Evolutionary conservation across 352 stramenopile genomes (phyloP).

Genomic region (Pythium brachiatum): DNA sequence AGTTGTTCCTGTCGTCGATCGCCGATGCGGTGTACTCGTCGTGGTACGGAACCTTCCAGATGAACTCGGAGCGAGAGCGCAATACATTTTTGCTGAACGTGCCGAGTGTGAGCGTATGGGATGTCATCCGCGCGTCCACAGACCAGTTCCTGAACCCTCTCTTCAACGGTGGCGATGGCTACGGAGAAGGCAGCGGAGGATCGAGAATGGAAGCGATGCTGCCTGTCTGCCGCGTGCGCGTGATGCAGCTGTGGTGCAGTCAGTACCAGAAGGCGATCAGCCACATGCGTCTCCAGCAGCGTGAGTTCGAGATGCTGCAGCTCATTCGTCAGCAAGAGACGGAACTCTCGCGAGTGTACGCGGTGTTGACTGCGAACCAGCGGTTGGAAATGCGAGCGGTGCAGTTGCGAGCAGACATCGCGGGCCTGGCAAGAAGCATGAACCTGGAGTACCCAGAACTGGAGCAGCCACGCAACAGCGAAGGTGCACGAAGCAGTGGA

Average conservation of each 20-base stretch:
- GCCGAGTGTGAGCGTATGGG: slow-evolving; percentile 79
- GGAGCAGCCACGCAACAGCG: slow-evolving; percentile 9
- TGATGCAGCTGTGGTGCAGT: slow-evolving; percentile 85
- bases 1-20: slow-evolving; percentile 90
- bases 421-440: slow-evolving; percentile 66
- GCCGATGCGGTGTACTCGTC: slow-evolving; percentile 97
- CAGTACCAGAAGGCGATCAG: slow-evolving; percentile 88
- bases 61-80: slow-evolving; percentile 83
- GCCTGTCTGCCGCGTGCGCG: slow-evolving; percentile 77
- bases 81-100: slow-evolving; percentile 60
- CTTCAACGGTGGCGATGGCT: slow-evolving; percentile 48
- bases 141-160: slow-evolving; percentile 84
- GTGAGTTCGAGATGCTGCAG: slow-evolving; percentile 81
- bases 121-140: slow-evolving; percentile 78
- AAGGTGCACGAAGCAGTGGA: slow-evolving; percentile 8
- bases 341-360: slow-evolving; percentile 65
- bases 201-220: slow-evolving; percentile 67
- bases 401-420: slow-evolving; percentile 71
- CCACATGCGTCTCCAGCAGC: slow-evolving; percentile 85
- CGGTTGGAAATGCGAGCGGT: slow-evolving; percentile 57
- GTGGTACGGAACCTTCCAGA: slow-evolving; percentile 92
- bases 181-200: slow-evolving; percentile 22
- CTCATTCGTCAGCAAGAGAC: slow-evolving; percentile 82
- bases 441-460: slow-evolving; percentile 63
- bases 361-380: slow-evolving; percentile 56